These are phyloP conservation scores for Skeletonema grethae DNA, from an alignment of 108 stramenopile species.

Conservation along the genomic window DNA sequence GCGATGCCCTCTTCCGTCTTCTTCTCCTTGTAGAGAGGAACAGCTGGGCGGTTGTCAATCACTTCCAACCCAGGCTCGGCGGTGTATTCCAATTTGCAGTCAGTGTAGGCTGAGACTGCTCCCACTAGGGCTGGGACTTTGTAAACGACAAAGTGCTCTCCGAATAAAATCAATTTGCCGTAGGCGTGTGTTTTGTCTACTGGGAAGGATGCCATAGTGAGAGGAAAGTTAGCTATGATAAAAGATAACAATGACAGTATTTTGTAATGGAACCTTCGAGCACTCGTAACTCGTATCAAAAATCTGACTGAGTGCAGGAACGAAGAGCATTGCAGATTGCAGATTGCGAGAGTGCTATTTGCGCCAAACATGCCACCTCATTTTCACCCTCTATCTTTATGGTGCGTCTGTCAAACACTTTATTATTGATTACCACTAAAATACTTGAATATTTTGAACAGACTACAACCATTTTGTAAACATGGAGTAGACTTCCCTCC, in stretches of 20 bases:
- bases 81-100: conserved; percentile 61
- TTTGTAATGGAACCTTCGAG: no score
- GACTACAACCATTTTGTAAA: no score
- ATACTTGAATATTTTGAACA: no score
- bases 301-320: no score
- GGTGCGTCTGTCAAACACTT: no score
- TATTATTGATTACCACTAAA: no score
- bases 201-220: conserved; percentile 38
- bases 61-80: conserved; percentile 58
- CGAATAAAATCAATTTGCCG: conserved; percentile 88
- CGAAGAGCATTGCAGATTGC: no score
- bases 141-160: conserved; percentile 92
- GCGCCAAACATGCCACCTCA: no score
- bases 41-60: conserved; percentile 83
- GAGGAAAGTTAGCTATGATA: neutral
- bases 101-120: conserved; percentile 84
- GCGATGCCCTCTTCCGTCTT: conserved; percentile 78
- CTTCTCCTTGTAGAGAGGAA: conserved; percentile 83
- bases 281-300: no score
- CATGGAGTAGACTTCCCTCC: no score
- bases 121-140: conserved; percentile 86
- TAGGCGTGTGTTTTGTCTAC: conserved; percentile 64
- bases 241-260: neutral
- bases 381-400: no score
- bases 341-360: no score